These are phyloP conservation scores for Populus trichocarpa DNA, from an alignment of 441 rosid species.

Conservation along the genomic window DNA sequence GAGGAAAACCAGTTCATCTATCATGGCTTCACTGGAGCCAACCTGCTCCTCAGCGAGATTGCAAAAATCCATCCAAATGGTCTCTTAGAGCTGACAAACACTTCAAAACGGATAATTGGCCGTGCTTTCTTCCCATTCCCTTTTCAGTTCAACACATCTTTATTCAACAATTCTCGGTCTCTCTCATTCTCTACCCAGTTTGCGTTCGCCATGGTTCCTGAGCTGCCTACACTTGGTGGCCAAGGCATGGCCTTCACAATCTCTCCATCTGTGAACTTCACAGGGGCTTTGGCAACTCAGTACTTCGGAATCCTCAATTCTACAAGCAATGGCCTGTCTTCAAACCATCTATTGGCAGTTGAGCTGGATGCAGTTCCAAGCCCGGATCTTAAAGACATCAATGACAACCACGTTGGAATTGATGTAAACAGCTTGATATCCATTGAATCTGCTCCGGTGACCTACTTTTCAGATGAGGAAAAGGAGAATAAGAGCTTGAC, in stretches of 20 bases:
- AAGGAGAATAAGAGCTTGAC: conserved; percentile 25
- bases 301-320: conserved; percentile 49
- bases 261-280: conserved; percentile 41
- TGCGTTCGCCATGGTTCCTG: conserved; percentile 45
- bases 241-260: conserved; percentile 59
- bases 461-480: conserved; percentile 32
- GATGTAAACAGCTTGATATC: conserved; percentile 47
- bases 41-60: not conserved
- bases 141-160: conserved; percentile 34
- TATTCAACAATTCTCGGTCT: conserved; percentile 21
- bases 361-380: conserved; percentile 47
- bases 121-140: conserved; percentile 53
- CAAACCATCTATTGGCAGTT: conserved; percentile 45
- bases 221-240: conserved; percentile 24
- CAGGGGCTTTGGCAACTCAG: conserved; percentile 20
- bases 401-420: conserved; percentile 55
- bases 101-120: conserved; percentile 25
- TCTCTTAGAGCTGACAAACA: conserved; percentile 39
- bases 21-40: conserved; percentile 28
- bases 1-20: conserved; percentile 28
- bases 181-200: conserved; percentile 55
- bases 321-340: conserved; percentile 20
- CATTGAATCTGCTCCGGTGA: conserved; percentile 25
- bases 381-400: conserved; percentile 29
- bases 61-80: conserved; percentile 16